Evolutionary conservation across 2,329 filamentous ascomycete species (phyloP).

Genomic region (Penicillium sp.): DNA sequence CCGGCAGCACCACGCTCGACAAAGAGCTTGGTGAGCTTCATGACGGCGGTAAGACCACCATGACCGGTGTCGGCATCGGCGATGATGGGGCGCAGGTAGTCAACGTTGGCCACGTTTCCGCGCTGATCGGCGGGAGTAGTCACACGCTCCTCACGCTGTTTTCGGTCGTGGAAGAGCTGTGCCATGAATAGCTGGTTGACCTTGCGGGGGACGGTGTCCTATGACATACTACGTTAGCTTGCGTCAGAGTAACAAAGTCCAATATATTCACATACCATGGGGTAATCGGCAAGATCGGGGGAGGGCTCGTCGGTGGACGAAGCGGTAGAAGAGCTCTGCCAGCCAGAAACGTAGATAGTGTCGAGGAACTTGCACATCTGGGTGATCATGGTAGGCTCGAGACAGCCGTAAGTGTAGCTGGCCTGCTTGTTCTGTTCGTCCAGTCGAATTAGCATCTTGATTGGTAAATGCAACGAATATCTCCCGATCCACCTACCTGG

Average conservation of each 20-base stretch:
- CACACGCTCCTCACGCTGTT: constrained; percentile 93
- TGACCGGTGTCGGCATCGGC: constrained; percentile 97
- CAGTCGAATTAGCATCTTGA: constrained; percentile 12
- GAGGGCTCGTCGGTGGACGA: constrained; percentile 93
- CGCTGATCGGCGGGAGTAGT: constrained; percentile 70
- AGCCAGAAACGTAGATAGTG: constrained; percentile 97
- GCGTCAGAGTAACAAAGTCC: background rate
- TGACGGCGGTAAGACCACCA: constrained; percentile 94
- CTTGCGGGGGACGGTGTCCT: constrained; percentile 98
- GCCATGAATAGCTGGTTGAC: constrained; percentile 97
- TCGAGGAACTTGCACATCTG: constrained; percentile 99
- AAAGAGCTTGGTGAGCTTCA: constrained; percentile 99
- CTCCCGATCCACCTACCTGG: constrained; percentile 54
- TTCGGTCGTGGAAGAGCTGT: constrained; percentile 98
- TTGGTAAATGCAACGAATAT: background rate
- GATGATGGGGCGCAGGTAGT: constrained; percentile 93
- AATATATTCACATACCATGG: constrained; percentile 59
- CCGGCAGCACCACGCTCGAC: constrained; percentile 94
- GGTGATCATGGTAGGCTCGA: constrained; percentile 97
- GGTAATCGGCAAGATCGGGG: constrained; percentile 96
- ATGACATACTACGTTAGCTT: constrained; percentile 14
- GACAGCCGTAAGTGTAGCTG: constrained; percentile 92
- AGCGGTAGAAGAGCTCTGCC: constrained; percentile 96
- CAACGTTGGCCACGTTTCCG: constrained; percentile 69
- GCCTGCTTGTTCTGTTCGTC: constrained; percentile 67